phyloP scores from a whole-genome alignment of 2,329 filamentous ascomycete species.

The Pyricularia sp. region DNA sequence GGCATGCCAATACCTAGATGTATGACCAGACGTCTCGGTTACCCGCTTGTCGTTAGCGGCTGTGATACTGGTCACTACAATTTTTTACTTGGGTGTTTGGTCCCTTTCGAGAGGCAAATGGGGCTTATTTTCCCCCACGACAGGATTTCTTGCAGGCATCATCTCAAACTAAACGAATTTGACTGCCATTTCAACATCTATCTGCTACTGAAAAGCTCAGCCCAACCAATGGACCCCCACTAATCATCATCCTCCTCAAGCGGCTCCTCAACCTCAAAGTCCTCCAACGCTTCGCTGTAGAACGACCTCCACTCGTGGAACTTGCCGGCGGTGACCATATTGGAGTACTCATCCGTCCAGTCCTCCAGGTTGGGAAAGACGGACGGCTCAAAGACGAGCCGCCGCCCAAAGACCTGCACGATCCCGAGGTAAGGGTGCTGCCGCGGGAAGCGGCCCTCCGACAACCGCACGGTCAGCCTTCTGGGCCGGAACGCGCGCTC shows the following conservation, averaged over 20 bases:
- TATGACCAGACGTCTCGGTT: too few species aligned
- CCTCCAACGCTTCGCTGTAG: neutral
- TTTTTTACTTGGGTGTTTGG: too few species aligned
- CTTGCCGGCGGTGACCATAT: neutral
- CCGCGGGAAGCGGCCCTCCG: neutral
- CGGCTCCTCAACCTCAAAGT: neutral
- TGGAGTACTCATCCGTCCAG: neutral
- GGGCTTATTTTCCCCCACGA: too few species aligned
- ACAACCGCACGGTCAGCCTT: neutral
- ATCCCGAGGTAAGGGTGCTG: conserved; percentile 1
- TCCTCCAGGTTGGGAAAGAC: neutral
- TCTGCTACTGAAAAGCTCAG: too few species aligned
- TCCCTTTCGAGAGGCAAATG: too few species aligned
- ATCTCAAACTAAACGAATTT: too few species aligned
- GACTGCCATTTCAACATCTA: too few species aligned
- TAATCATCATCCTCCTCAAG: neutral
- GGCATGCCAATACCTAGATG: too few species aligned
- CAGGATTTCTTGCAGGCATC: too few species aligned
- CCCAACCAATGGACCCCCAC: neutral
- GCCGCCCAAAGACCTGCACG: conserved; percentile 1
- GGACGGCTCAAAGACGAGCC: neutral
- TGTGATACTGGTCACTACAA: too few species aligned
- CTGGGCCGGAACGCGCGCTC: neutral
- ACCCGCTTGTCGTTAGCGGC: too few species aligned
- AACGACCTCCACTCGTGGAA: conserved; percentile 2